Evolutionary conservation across 2,329 filamentous ascomycete species (phyloP), one percentile per base, ranked within the genome.

Genomic region (Aspergillus texensis): DNA sequence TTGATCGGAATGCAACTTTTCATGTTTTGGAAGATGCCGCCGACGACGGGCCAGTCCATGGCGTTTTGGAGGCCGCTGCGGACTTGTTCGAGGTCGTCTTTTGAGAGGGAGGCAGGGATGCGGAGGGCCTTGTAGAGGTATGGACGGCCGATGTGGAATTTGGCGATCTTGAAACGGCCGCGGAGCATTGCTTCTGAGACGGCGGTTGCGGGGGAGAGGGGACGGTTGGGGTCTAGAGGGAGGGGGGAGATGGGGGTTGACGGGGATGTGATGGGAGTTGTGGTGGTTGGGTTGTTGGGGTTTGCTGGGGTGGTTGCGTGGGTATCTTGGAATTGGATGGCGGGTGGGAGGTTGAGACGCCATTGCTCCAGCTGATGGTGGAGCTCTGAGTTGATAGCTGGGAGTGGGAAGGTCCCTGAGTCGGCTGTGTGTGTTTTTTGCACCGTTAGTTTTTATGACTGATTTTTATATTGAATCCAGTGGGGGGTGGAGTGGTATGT

Each of bases 281-380:
- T 67, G 6, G 71, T 63, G 4, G 71, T 32, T 32, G 30, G 16
- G 36, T 41, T 64, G 4, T 59, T 53, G 28, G 64, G 61, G 2
- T 68, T 65, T 45, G 52, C 63, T 28, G 68, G 71, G 56, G 67
- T 73, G 24, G 66, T 34, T 69, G 68, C 34, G 56, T 63, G 64
- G 45, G 65, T 57, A 53, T 82, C 78, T 16, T 76, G 71, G 65
- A 84, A 84, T 62, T 83, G 81, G 21, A 85, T 77, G 9, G 79
- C 73, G 19, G 78, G 65, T 11, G 84, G 84, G 16, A 86, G 80
- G 60, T 85, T 84, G 6, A 71, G 75, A 30, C 83, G 82, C 84
- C 84, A 86, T 70, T 85, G 83, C 68, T 85, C 83, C 21, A 86
- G 79, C 71, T 86, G 84, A 70, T 85, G 83, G 57, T 82, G 79